Evolutionary conservation across 2,329 filamentous ascomycete species (phyloP).

Genomic region (Alternaria arbusti): DNA sequence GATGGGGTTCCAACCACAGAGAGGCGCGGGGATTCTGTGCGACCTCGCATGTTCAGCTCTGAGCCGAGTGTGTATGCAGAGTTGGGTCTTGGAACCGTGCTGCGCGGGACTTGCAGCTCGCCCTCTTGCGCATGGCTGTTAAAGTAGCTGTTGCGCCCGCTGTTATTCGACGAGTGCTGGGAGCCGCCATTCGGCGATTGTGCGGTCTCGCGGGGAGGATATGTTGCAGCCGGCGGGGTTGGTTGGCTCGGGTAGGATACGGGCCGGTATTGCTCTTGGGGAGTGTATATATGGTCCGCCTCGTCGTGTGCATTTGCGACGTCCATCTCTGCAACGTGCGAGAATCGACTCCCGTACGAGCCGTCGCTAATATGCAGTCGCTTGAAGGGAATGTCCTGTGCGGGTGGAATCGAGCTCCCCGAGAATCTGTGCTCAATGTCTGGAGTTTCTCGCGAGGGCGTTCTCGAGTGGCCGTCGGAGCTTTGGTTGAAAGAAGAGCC

Average conservation of each 20-base stretch:
- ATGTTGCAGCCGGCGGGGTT: conserved; percentile 31
- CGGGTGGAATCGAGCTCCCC: conserved; percentile 32
- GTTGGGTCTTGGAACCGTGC: conserved; percentile 69
- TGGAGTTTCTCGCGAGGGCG: conserved; percentile 43
- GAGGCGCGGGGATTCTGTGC: conserved; percentile 60
- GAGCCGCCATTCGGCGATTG: conserved; percentile 38
- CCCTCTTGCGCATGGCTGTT: conserved; percentile 41
- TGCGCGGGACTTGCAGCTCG: conserved; percentile 55
- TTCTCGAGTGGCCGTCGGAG: conserved; percentile 44
- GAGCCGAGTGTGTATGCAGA: conserved; percentile 79
- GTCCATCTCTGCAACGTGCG: conserved; percentile 41
- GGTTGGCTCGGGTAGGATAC: conserved; percentile 27
- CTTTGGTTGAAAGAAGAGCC: conserved; percentile 41
- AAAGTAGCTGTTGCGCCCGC: conserved; percentile 32
- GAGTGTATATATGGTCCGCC: conserved; percentile 25
- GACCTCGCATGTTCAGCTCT: conserved; percentile 69
- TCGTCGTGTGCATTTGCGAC: conserved; percentile 35
- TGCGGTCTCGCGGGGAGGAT: conserved; percentile 32
- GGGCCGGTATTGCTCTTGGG: conserved; percentile 28
- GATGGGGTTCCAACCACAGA: conserved; percentile 54
- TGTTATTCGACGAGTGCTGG: conserved; percentile 39
- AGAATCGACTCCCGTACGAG: conserved; percentile 40
- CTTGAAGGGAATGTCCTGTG: conserved; percentile 43
- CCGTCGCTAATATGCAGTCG: conserved; percentile 44
- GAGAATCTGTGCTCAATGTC: conserved; percentile 34